These are phyloP conservation scores for Saccharomycopsis amapae DNA, from an alignment of 805 yeast species.

Conservation along the genomic window DNA sequence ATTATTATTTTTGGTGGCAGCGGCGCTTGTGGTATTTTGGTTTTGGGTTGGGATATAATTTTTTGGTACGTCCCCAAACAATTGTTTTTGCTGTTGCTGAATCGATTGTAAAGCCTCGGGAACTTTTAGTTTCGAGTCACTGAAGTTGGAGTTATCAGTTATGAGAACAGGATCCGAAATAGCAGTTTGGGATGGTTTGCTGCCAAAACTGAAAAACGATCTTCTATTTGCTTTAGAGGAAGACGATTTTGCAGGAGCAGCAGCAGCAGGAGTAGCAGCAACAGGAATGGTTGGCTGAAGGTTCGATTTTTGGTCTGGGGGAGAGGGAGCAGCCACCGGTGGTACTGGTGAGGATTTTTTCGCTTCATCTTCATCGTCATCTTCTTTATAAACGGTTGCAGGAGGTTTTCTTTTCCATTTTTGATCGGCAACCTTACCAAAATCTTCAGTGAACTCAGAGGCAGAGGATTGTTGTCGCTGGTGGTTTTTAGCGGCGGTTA, in stretches of 20 bases:
- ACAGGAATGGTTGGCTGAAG: too few species aligned
- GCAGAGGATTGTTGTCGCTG: background rate
- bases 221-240: slow-evolving; percentile 6
- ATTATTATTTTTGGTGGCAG: background rate
- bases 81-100: slow-evolving; percentile 12
- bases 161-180: slow-evolving; percentile 14
- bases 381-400: background rate
- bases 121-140: slow-evolving; percentile 7
- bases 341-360: too few species aligned
- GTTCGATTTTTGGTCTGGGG: too few species aligned
- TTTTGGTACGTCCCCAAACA: slow-evolving; percentile 1
- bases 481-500: background rate
- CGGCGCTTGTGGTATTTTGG: background rate
- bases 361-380: background rate
- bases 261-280: background rate
- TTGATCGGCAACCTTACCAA: background rate
- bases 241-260: background rate
- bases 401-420: background rate
- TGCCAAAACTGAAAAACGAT: slow-evolving; percentile 12
- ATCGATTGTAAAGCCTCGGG: slow-evolving; percentile 10
- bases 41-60: slow-evolving; percentile 11
- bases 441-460: slow-evolving; percentile 15
- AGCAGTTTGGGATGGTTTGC: background rate
- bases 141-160: too few species aligned
- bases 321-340: too few species aligned